Conservation (phyloP, 345 rosid genomes). For the Cochlearia excelsa region DNA sequence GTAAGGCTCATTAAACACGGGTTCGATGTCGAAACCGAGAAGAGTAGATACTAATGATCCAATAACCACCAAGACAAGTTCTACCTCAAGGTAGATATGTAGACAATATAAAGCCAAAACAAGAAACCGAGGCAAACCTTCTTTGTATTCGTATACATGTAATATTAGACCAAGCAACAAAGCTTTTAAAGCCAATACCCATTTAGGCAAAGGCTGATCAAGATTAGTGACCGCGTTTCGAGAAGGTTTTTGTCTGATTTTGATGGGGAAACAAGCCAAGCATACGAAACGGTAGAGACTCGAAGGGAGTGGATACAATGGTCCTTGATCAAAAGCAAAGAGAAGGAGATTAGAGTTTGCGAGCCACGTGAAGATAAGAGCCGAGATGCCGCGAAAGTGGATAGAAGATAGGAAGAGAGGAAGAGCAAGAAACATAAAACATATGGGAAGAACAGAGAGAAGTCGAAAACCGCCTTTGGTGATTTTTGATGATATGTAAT, state of each 20-base stretch:
- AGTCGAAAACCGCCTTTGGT: slow-evolving; percentile 47
- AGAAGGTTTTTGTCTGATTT: slow-evolving; percentile 32
- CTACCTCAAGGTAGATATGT: slow-evolving; percentile 48
- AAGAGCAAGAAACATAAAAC: slow-evolving; percentile 45
- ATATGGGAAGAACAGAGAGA: slow-evolving; percentile 49
- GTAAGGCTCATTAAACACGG: slow-evolving; percentile 63
- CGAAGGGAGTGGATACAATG: slow-evolving; percentile 47
- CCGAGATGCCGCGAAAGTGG: slow-evolving; percentile 37
- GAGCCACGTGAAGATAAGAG: slow-evolving; percentile 56
- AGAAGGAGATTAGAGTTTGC: slow-evolving; percentile 68
- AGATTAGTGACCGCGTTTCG: slow-evolving; percentile 12
- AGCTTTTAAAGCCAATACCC: slow-evolving; percentile 41
- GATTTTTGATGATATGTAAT: slow-evolving; percentile 41
- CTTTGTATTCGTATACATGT: slow-evolving; percentile 37
- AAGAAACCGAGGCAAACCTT: slow-evolving; percentile 30
- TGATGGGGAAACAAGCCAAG: slow-evolving; percentile 59
- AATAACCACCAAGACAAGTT: slow-evolving; percentile 40
- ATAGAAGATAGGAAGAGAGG: slow-evolving; percentile 44
- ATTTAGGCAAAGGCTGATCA: slow-evolving; percentile 18
- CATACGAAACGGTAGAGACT: slow-evolving; percentile 51
- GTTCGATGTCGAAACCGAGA: slow-evolving; percentile 56
- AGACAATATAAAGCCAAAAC: slow-evolving; percentile 39
- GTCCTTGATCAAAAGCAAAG: slow-evolving; percentile 56
- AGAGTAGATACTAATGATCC: slow-evolving; percentile 41
- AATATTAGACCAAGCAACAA: slow-evolving; percentile 34